These are phyloP conservation scores for Dactylellina sp. DNA, from an alignment of 2,329 filamentous ascomycete genomes.

Conservation along the genomic window DNA sequence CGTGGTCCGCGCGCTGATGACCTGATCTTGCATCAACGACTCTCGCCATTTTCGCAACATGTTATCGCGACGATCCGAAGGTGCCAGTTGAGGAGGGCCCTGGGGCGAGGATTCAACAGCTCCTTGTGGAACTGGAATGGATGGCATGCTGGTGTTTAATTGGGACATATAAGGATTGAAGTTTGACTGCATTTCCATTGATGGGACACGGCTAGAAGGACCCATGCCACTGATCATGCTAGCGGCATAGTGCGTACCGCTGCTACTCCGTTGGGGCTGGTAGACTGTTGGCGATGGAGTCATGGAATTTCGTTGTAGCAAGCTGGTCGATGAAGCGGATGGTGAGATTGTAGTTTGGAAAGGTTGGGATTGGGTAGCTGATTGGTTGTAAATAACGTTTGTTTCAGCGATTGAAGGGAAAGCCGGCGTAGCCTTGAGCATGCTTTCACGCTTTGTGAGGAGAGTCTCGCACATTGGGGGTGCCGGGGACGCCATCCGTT, in stretches of 20 bases:
- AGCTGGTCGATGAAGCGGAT: conserved; percentile 30
- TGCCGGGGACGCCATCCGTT: conserved; percentile 22
- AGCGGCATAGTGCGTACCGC: conserved; percentile 43
- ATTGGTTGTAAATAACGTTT: conserved; percentile 31
- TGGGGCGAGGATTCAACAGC: conserved; percentile 50
- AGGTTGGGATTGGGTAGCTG: conserved; percentile 38
- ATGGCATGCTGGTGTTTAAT: conserved; percentile 15
- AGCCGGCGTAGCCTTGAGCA: conserved; percentile 64
- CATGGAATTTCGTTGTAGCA: conserved; percentile 36
- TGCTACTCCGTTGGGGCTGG: conserved; percentile 53
- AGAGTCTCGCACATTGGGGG: conserved; percentile 65
- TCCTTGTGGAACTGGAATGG: conserved; percentile 46
- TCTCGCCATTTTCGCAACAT: conserved; percentile 76
- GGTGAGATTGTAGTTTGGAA: conserved; percentile 23
- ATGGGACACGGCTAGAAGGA: conserved; percentile 57
- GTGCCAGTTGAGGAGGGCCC: conserved; percentile 50
- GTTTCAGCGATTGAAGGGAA: conserved; percentile 56
- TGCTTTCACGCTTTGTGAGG: conserved; percentile 69
- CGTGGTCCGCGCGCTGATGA: conserved; percentile 63
- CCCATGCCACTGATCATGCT: conserved; percentile 36
- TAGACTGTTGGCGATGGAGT: conserved; percentile 17
- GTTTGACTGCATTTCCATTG: conserved; percentile 55
- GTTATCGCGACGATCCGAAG: conserved; percentile 67
- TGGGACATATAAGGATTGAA: conserved; percentile 38
- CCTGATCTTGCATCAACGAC: conserved; percentile 74